Conservation (phyloP, 2,329 filamentous ascomycete genomes). For the Cytospora schulzeri region DNA sequence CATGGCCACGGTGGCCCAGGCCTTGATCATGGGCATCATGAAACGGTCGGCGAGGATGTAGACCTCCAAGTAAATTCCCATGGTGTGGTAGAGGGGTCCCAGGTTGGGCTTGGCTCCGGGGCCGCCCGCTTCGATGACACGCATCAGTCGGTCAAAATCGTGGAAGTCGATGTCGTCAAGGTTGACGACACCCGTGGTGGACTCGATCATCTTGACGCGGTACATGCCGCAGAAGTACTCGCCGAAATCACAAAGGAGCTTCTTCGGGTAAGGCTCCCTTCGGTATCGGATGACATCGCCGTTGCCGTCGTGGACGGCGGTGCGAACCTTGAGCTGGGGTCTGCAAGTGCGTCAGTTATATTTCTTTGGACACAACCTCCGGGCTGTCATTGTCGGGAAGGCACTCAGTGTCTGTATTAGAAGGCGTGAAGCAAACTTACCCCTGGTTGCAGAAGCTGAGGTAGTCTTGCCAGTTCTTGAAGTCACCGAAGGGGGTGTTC, state of each 20-base stretch:
- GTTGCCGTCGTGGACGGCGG: neutral
- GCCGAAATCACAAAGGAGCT: slow-evolving; percentile 16
- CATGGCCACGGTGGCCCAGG: slow-evolving; percentile 5
- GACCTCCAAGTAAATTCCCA: slow-evolving; percentile 8
- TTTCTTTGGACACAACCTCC: neutral
- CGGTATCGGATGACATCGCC: neutral
- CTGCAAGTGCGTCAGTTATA: slow-evolving; percentile 3
- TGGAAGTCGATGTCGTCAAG: slow-evolving; percentile 11
- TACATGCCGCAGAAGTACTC: slow-evolving; percentile 8
- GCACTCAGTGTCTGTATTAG: neutral
- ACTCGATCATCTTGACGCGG: slow-evolving; percentile 8
- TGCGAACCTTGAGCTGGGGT: slow-evolving; percentile 10
- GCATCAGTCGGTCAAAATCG: slow-evolving; percentile 4
- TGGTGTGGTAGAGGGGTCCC: neutral
- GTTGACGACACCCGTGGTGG: neutral
- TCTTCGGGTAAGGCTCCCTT: slow-evolving; percentile 1
- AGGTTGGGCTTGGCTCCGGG: neutral
- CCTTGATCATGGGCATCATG: slow-evolving; percentile 5
- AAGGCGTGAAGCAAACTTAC: slow-evolving; percentile 4
- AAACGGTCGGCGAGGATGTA: slow-evolving; percentile 20
- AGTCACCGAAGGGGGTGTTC: slow-evolving; percentile 4
- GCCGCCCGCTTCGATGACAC: slow-evolving; percentile 2
- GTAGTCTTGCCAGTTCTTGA: slow-evolving; percentile 11
- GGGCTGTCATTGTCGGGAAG: too few relatives aligned
- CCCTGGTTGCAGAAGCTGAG: slow-evolving; percentile 15